Evolutionary conservation across 2,329 filamentous ascomycete species (phyloP).

Genomic region (Diaporthe ampelina): DNA sequence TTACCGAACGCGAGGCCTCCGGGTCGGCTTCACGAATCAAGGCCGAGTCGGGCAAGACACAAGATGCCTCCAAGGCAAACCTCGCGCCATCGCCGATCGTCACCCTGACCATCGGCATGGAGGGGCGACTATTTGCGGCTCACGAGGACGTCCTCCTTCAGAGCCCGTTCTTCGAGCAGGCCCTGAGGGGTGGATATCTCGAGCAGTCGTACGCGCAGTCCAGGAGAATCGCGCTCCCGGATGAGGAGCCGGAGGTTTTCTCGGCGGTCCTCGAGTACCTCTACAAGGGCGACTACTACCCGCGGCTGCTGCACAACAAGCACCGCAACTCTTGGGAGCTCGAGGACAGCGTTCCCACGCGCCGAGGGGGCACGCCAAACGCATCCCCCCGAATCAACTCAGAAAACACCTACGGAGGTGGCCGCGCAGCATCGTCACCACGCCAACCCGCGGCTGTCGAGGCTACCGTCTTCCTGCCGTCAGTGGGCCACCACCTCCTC

Average conservation of each 20-base stretch:
- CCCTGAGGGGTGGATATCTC: slow-evolving; percentile 79
- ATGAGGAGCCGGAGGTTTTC: slow-evolving; percentile 91
- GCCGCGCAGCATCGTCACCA: slow-evolving; percentile 61
- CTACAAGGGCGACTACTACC: slow-evolving; percentile 97
- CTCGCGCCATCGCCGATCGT: slow-evolving; percentile 78
- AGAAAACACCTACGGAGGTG: slow-evolving; percentile 51
- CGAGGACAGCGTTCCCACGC: slow-evolving; percentile 72
- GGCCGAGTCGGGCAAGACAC: slow-evolving; percentile 37
- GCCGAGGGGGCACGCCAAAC: slow-evolving; percentile 57
- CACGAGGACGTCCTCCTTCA: slow-evolving; percentile 92
- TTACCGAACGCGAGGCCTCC: slow-evolving; percentile 66
- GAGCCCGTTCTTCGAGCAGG: slow-evolving; percentile 85
- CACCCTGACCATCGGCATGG: slow-evolving; percentile 85
- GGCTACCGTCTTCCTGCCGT: slow-evolving; percentile 83
- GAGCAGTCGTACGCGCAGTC: slow-evolving; percentile 69
- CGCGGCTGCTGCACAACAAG: slow-evolving; percentile 88
- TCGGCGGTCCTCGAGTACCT: slow-evolving; percentile 95
- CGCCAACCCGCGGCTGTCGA: slow-evolving; percentile 75
- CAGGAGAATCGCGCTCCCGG: slow-evolving; percentile 81
- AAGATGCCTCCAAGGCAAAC: slow-evolving; percentile 36
- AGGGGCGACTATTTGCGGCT: slow-evolving; percentile 92
- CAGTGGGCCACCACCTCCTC: slow-evolving; percentile 82
- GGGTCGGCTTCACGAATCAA: slow-evolving; percentile 34
- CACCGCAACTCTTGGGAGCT: slow-evolving; percentile 90
- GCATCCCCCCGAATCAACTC: slow-evolving; percentile 65